A percentile compares a stretch with the other conserved stretches of the same genome.
Conservation (phyloP, 2,329 filamentous ascomycete species). For the Aspergillus felis region DNA sequence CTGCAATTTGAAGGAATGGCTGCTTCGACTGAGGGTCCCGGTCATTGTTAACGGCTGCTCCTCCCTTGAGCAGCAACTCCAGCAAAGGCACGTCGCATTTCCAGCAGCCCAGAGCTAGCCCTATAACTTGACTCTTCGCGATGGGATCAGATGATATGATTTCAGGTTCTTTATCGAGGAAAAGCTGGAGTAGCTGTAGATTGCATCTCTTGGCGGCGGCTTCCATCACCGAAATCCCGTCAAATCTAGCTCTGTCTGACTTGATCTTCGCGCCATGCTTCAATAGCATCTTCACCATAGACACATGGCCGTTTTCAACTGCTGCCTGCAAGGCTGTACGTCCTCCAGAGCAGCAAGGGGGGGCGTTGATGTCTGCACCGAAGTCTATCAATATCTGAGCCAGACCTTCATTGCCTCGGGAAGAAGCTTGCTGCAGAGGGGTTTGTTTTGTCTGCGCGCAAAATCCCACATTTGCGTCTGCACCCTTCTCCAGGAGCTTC, state of each 20-base stretch:
- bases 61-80: constrained; percentile 1
- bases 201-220: constrained; percentile 2
- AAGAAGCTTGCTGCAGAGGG: constrained; percentile 11
- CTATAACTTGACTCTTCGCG: constrained; percentile 4
- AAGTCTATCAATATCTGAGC: constrained; percentile 11
- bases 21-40: background rate
- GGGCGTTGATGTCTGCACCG: constrained; percentile 5
- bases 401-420: background rate
- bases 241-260: too few relatives aligned
- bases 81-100: constrained; percentile 2
- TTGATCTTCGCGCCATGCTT: too few relatives aligned
- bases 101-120: background rate
- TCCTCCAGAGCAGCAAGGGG: constrained; percentile 11
- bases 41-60: constrained; percentile 6
- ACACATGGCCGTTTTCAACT: constrained; percentile 20
- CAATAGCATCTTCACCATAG: constrained; percentile 5
- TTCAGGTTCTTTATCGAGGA: constrained; percentile 8
- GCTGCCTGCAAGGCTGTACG: constrained; percentile 32
- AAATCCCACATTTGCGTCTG: constrained; percentile 6
- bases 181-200: constrained; percentile 5
- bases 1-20: constrained; percentile 10
- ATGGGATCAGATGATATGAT: constrained; percentile 4
- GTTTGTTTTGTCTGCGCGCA: background rate
- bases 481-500: constrained; percentile 8
- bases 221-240: constrained; percentile 2